phyloP scores from a whole-genome alignment of 2,329 filamentous ascomycete species.

The Microcyclospora pomicola region DNA sequence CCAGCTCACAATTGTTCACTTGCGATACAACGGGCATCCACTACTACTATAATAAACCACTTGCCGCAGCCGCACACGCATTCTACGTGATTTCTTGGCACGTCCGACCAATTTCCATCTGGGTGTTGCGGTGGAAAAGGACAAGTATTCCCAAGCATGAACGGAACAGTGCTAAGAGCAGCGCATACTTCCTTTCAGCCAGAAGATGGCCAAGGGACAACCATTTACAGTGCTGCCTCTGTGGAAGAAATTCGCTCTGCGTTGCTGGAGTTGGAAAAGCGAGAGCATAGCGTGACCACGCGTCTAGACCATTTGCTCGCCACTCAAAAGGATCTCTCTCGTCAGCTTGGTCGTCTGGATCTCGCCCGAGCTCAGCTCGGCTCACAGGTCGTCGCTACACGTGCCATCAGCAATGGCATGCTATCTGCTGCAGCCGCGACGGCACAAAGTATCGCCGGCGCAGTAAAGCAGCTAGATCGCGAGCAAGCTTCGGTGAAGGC shows the following conservation, averaged over 20 bases:
- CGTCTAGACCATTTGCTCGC: slow-evolving; percentile 64
- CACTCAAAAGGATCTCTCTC: slow-evolving; percentile 73
- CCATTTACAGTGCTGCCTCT: slow-evolving; percentile 56
- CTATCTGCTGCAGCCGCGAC: slow-evolving; percentile 74
- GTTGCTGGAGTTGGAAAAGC: slow-evolving; percentile 59
- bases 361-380: slow-evolving; percentile 78
- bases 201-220: background rate
- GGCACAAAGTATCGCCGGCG: slow-evolving; percentile 69
- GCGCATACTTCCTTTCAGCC: no score
- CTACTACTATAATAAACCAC: no score
- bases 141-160: no score
- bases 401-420: slow-evolving; percentile 80
- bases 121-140: no score
- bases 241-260: slow-evolving; percentile 67
- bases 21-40: no score
- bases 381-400: slow-evolving; percentile 69
- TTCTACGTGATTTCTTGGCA: no score
- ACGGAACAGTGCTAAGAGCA: no score
- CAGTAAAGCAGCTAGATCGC: slow-evolving; percentile 74
- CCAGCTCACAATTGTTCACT: no score
- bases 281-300: slow-evolving; percentile 59
- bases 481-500: slow-evolving; percentile 87
- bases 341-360: slow-evolving; percentile 77
- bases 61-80: no score
- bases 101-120: no score